Conservation (phyloP, 2,329 filamentous ascomycete genomes). For the Ceratocystiopsis sp. region DNA sequence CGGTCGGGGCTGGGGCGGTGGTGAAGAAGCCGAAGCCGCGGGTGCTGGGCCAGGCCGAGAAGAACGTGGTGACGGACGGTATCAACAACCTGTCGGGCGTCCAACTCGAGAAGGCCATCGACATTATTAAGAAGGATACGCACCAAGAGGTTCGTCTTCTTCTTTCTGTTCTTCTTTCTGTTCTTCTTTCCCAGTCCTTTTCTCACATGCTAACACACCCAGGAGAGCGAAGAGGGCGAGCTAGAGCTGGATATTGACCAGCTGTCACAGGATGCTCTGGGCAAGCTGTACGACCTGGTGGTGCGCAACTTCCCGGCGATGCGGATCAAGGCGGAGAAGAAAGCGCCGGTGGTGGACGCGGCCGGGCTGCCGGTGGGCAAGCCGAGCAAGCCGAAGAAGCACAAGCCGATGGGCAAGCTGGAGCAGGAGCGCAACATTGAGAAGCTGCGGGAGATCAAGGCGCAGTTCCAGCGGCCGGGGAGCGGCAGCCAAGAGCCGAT, state of each 20-base stretch:
- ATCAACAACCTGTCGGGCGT: constrained; percentile 65
- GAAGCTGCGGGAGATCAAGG: constrained; percentile 42
- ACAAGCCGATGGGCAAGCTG: constrained; percentile 59
- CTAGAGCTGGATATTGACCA: constrained; percentile 43
- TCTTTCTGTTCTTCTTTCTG: background rate
- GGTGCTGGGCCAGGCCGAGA: constrained; percentile 62
- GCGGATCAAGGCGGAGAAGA: constrained; percentile 17
- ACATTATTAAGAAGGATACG: constrained; percentile 78
- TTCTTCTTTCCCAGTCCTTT: background rate
- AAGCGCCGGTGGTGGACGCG: constrained; percentile 12
- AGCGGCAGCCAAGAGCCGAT: constrained; percentile 30
- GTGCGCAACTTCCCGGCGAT: constrained; percentile 22
- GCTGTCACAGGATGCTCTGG: constrained; percentile 36
- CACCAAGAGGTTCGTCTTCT: constrained; percentile 50
- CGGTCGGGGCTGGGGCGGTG: constrained; percentile 10
- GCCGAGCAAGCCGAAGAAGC: constrained; percentile 46
- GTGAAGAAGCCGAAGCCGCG: constrained; percentile 36
- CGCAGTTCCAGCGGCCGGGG: constrained; percentile 27
- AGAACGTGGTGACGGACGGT: constrained; percentile 76
- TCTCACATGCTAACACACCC: too few relatives aligned
- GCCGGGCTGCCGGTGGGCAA: constrained; percentile 10
- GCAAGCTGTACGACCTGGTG: constrained; percentile 31
- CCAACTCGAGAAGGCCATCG: constrained; percentile 66
- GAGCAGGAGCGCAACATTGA: constrained; percentile 54
- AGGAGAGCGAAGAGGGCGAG: constrained; percentile 43